These are phyloP conservation scores for Verticillium nubilum DNA, from an alignment of 2,329 filamentous ascomycete genomes.

Conservation along the genomic window DNA sequence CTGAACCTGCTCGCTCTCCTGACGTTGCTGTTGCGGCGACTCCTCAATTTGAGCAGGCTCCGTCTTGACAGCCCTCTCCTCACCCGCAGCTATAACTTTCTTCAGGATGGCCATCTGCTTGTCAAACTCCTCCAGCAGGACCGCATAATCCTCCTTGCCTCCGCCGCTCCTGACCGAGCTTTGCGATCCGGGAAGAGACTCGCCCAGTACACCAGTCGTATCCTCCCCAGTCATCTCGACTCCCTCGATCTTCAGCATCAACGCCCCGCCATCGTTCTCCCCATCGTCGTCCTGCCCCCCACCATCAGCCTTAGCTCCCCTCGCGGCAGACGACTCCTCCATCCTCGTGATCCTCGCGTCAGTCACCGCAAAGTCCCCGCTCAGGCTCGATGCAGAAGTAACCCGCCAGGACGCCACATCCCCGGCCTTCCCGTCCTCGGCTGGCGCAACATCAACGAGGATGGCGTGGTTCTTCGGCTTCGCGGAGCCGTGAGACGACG, in stretches of 20 bases:
- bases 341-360: constrained; percentile 39
- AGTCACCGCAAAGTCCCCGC: constrained; percentile 63
- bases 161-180: constrained; percentile 21
- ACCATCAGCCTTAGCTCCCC: constrained; percentile 18
- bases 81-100: constrained; percentile 47
- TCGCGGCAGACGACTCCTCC: constrained; percentile 19
- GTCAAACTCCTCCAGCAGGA: constrained; percentile 52
- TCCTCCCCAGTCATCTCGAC: constrained; percentile 24
- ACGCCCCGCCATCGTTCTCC: constrained; percentile 26
- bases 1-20: neutral
- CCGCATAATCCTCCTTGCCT: constrained; percentile 41
- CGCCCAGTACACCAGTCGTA: constrained; percentile 15
- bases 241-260: constrained; percentile 62
- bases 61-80: constrained; percentile 16
- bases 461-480: constrained; percentile 22
- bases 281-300: constrained; percentile 22
- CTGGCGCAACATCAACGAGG: constrained; percentile 47
- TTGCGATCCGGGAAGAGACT: constrained; percentile 14
- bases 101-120: constrained; percentile 49
- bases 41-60: neutral
- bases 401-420: constrained; percentile 43
- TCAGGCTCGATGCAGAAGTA: constrained; percentile 65
- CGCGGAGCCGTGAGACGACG: constrained; percentile 16
- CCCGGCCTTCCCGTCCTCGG: constrained; percentile 19
- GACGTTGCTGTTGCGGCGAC: neutral